A percentile compares a stretch with the other conserved stretches of the same genome.
These are phyloP conservation scores for Xylariaceae sp. DNA, from an alignment of 2,329 filamentous ascomycete genomes.

Conservation along the genomic window DNA sequence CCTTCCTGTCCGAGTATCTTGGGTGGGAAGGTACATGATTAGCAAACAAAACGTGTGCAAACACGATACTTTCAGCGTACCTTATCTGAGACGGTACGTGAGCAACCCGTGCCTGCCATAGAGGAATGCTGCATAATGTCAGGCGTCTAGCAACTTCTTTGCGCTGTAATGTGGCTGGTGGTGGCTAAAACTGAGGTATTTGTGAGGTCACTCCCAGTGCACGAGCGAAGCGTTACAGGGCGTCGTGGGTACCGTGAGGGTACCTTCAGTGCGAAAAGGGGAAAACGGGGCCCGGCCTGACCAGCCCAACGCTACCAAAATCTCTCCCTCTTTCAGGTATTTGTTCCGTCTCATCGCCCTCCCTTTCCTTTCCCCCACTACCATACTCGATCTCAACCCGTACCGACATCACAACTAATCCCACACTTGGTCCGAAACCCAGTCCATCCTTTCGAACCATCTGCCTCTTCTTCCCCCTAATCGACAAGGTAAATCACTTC, in stretches of 20 bases:
- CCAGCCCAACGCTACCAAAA: conserved; percentile 16
- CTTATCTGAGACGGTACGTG: too few relatives aligned
- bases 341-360: conserved; percentile 16
- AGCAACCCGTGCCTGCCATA: too few relatives aligned
- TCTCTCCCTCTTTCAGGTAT: conserved; percentile 16
- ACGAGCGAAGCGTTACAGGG: background rate
- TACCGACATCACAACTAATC: background rate
- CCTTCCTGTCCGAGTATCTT: too few relatives aligned
- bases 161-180: background rate
- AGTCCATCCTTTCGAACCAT: background rate
- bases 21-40: too few relatives aligned
- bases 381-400: conserved; percentile 5
- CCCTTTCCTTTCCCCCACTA: conserved; percentile 24
- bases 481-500: background rate
- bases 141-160: background rate
- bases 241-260: background rate
- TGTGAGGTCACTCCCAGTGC: background rate
- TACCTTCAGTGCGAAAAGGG: background rate
- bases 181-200: background rate
- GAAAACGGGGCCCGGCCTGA: background rate
- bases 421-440: background rate
- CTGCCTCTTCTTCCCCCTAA: background rate
- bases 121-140: too few relatives aligned
- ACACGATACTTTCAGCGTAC: too few relatives aligned
- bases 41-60: too few relatives aligned